Conservation (phyloP, 2,329 filamentous ascomycete species). For the Hirsutella rhossiliensis region DNA sequence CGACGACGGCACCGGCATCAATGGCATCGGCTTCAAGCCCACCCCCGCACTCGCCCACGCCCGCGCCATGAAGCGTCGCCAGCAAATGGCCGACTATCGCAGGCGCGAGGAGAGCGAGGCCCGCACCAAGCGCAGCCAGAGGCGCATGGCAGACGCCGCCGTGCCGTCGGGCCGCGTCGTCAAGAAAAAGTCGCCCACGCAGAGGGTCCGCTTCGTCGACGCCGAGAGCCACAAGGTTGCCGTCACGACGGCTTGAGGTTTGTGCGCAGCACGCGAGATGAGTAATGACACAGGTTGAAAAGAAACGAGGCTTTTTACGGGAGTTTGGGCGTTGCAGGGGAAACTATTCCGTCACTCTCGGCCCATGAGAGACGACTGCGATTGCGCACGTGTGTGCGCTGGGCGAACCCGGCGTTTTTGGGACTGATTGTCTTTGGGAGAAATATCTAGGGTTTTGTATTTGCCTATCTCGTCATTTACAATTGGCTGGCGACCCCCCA, state of each 20-base stretch:
- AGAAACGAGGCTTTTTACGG: not conserved
- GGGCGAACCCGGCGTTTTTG: not conserved
- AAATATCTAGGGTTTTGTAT: no score
- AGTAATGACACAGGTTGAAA: not conserved
- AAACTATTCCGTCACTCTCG: not conserved
- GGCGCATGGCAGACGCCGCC: slow-evolving; percentile 26
- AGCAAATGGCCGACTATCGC: slow-evolving; percentile 51
- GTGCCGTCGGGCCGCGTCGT: slow-evolving; percentile 10
- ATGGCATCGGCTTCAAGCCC: slow-evolving; percentile 55
- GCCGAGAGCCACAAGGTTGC: slow-evolving; percentile 20
- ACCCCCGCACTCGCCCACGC: slow-evolving; percentile 48
- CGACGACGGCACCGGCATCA: slow-evolving; percentile 55
- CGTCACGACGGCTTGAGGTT: slow-evolving; percentile 17
- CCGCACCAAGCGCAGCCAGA: slow-evolving; percentile 40
- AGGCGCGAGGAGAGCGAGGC: slow-evolving; percentile 50
- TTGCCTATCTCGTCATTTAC: no score
- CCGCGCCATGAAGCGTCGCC: slow-evolving; percentile 41
- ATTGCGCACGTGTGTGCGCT: not conserved
- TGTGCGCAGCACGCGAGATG: not conserved
- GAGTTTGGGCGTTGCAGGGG: not conserved
- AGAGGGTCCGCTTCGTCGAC: slow-evolving; percentile 29
- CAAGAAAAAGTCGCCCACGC: slow-evolving; percentile 13
- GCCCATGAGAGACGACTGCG: no score
- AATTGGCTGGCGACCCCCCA: no score
- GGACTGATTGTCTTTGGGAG: not conserved